These are phyloP conservation scores for Blastobotrys indianensis DNA, from an alignment of 1,139 yeast species.

Conservation along the genomic window DNA sequence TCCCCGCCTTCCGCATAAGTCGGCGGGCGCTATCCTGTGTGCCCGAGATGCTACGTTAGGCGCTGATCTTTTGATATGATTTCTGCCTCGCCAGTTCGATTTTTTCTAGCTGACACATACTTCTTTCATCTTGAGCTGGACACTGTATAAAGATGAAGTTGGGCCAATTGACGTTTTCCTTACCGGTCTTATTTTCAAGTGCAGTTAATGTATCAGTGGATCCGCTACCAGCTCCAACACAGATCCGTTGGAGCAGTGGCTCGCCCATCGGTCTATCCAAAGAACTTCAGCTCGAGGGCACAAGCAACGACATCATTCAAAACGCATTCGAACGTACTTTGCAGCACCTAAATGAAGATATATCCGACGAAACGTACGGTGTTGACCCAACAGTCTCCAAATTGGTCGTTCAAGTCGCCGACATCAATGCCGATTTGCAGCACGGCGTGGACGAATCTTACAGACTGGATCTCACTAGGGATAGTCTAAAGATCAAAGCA, in stretches of 20 bases:
- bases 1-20: not conserved
- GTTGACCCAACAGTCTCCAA: not conserved
- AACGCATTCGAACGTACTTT: constrained; percentile 9
- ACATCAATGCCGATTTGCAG: constrained; percentile 35
- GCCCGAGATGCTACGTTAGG: not conserved
- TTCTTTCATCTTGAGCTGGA: not conserved
- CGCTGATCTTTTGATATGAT: not conserved
- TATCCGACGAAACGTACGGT: constrained; percentile 1
- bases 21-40: not conserved
- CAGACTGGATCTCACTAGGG: constrained; percentile 23
- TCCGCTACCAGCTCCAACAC: constrained; percentile 9
- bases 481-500: constrained; percentile 28
- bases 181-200: constrained; percentile 2
- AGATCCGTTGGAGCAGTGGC: constrained; percentile 1
- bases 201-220: not conserved
- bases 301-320: constrained; percentile 7
- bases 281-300: constrained; percentile 1
- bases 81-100: not conserved
- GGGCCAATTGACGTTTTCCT: constrained; percentile 3
- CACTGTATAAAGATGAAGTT: constrained; percentile 3
- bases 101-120: not conserved
- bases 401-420: constrained; percentile 19
- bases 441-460: constrained; percentile 43
- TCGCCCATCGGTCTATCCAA: constrained; percentile 2
- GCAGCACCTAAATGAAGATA: constrained; percentile 3